Evolutionary conservation across 2,329 filamentous ascomycete genomes (phyloP).

Genomic region (Lasiodiplodia sp.): DNA sequence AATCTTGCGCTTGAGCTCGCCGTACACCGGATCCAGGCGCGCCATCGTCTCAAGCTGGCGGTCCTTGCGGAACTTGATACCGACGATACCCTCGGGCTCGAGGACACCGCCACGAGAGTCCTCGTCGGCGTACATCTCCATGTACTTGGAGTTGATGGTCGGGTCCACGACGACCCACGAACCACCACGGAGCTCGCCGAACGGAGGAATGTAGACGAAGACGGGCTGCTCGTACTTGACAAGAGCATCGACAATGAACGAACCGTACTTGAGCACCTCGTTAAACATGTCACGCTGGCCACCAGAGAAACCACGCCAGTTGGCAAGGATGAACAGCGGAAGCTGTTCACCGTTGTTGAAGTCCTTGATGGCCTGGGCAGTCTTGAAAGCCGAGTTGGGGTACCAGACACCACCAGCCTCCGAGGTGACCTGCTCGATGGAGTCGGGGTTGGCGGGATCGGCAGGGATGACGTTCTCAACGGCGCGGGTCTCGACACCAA

Average conservation of each 20-base stretch:
- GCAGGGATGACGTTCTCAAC: conserved; percentile 97
- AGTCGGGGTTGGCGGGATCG: conserved; percentile 97
- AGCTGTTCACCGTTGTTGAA: conserved; percentile 99
- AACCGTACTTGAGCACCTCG: conserved; percentile 99
- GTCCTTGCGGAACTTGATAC: conserved; percentile 98
- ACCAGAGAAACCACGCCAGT: conserved; percentile 99
- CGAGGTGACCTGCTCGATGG: conserved; percentile 91
- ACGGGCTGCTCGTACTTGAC: conserved; percentile 99
- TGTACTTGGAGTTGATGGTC: conserved; percentile 93
- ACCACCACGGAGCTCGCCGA: conserved; percentile 95
- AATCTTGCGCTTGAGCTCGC: conserved; percentile 80
- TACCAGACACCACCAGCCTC: conserved; percentile 99
- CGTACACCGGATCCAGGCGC: conserved; percentile 85
- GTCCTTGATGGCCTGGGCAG: conserved; percentile 96
- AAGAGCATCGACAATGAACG: conserved; percentile 97
- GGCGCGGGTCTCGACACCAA: conserved; percentile 92
- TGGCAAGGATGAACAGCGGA: conserved; percentile 97
- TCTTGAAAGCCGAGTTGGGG: conserved; percentile 99
- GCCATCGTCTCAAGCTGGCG: conserved; percentile 98
- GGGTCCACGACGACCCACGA: conserved; percentile 99
- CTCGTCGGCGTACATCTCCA: conserved; percentile 99
- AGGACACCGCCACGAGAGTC: conserved; percentile 96
- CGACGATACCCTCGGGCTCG: conserved; percentile 96
- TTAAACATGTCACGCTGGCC: conserved; percentile 99
- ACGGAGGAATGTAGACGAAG: conserved; percentile 98